Conservation (phyloP, 1,139 yeast genomes). For the Suzukiozyma palmioleophila region DNA sequence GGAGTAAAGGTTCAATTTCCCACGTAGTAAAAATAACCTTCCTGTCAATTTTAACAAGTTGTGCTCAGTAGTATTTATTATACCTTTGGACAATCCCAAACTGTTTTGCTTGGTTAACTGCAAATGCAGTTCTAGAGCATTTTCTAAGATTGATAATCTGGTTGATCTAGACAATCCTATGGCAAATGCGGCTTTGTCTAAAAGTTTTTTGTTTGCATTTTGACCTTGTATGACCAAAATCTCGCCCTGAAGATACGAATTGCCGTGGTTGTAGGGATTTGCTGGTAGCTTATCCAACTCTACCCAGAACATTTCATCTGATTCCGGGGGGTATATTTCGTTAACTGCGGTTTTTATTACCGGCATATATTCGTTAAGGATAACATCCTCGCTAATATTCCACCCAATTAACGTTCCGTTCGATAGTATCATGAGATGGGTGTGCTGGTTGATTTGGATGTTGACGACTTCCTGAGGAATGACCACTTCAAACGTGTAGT, state of each 20-base stretch:
- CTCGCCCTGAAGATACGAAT: conserved; percentile 60
- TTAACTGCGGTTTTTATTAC: conserved; percentile 26
- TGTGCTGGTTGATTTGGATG: conserved; percentile 18
- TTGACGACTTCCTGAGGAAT: conserved; percentile 71
- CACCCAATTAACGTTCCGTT: conserved; percentile 81
- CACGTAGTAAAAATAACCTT: conserved; percentile 65
- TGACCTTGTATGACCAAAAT: conserved; percentile 57
- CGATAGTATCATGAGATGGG: conserved; percentile 58
- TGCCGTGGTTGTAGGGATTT: conserved; percentile 23
- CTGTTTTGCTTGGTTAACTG: conserved; percentile 60
- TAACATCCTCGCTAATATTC: conserved; percentile 60
- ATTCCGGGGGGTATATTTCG: conserved; percentile 51
- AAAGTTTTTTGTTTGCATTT: conserved; percentile 41
- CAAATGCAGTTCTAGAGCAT: conserved; percentile 64
- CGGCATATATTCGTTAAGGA: conserved; percentile 49
- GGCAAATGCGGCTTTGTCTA: conserved; percentile 86
- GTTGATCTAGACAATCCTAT: conserved; percentile 86
- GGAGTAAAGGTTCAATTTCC: conserved; percentile 79
- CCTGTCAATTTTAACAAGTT: conserved; percentile 73
- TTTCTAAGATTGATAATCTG: conserved; percentile 73
- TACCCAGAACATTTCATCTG: conserved; percentile 86
- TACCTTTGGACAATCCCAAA: conserved; percentile 62
- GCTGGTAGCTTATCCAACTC: conserved; percentile 36
- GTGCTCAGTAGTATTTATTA: conserved; percentile 52
- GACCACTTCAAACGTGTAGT: conserved; percentile 31